These are phyloP conservation scores for Solioccasus polychromus DNA, from an alignment of 768 basidiomycete species.

Conservation along the genomic window DNA sequence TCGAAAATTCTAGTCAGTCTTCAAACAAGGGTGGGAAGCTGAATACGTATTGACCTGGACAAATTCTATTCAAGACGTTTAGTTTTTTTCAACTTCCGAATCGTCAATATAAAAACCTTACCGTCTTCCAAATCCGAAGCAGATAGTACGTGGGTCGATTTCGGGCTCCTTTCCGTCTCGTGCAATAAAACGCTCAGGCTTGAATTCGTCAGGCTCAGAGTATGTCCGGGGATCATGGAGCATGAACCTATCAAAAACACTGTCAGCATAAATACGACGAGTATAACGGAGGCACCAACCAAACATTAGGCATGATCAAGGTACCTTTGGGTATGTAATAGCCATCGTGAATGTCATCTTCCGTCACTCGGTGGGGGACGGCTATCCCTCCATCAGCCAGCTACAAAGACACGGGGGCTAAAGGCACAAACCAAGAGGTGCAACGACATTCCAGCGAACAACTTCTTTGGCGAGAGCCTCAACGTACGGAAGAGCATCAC, in stretches of 20 bases:
- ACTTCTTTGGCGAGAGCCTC: constrained; percentile 62
- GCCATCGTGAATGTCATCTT: constrained; percentile 62
- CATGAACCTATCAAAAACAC: constrained; percentile 24
- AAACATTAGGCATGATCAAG: constrained; percentile 25
- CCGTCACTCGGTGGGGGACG: constrained; percentile 49
- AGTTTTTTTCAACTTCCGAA: constrained; percentile 6
- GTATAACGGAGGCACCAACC: constrained; percentile 7
- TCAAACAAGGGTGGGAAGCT: constrained; percentile 6
- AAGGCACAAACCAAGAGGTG: constrained; percentile 39
- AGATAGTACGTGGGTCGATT: constrained; percentile 54
- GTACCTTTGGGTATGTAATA: constrained; percentile 55
- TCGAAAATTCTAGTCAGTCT: constrained; percentile 3
- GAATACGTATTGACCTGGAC: constrained; percentile 22
- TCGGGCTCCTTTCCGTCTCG: constrained; percentile 37
- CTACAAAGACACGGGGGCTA: not conserved
- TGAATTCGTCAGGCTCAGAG: constrained; percentile 51
- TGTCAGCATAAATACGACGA: constrained; percentile 3
- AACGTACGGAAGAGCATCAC: constrained; percentile 54
- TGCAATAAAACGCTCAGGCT: constrained; percentile 58
- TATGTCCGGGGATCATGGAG: constrained; percentile 40
- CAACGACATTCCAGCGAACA: constrained; percentile 39
- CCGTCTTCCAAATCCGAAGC: constrained; percentile 72
- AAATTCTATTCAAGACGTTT: constrained; percentile 16
- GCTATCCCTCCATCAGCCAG: constrained; percentile 32
- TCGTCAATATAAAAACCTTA: constrained; percentile 22